A percentile compares a stretch with the other conserved stretches of the same genome.
Conservation (phyloP, 2,329 filamentous ascomycete species). For the Colletotrichum spaethianum region DNA sequence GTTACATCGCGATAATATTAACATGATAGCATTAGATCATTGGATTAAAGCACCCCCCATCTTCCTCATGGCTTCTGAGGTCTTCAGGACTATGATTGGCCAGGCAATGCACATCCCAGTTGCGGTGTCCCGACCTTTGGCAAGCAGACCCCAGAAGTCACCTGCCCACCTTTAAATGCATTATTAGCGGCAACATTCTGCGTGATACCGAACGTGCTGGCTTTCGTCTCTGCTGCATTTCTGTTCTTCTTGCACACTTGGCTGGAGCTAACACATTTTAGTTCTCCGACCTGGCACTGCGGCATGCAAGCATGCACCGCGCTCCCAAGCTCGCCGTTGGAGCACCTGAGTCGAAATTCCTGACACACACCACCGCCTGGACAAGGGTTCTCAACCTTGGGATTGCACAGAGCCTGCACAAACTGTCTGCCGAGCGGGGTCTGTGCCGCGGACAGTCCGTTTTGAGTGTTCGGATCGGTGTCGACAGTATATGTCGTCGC, state of each 20-base stretch:
- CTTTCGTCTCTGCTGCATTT: neutral
- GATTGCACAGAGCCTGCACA: neutral
- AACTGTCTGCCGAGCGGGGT: neutral
- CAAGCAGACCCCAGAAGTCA: neutral
- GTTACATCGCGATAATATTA: neutral
- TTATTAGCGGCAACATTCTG: neutral
- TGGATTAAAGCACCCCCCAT: neutral
- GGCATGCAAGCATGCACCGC: neutral
- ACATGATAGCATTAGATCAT: neutral
- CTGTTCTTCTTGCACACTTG: neutral
- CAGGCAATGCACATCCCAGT: neutral
- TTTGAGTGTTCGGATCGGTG: neutral
- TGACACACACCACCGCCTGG: neutral
- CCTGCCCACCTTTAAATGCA: neutral
- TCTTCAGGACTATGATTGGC: neutral
- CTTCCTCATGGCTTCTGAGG: neutral
- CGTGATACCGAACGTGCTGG: neutral
- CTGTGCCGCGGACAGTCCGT: slow-evolving; percentile 17
- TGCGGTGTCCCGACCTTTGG: neutral
- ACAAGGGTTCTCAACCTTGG: neutral
- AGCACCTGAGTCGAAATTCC: neutral
- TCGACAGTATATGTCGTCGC: slow-evolving; percentile 1
- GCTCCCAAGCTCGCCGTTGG: neutral
- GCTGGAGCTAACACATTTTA: neutral
- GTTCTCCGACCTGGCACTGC: neutral